Evolutionary conservation across 192 early-diverging fungal genomes (phyloP).

Genomic region (Pilaira anomala): DNA sequence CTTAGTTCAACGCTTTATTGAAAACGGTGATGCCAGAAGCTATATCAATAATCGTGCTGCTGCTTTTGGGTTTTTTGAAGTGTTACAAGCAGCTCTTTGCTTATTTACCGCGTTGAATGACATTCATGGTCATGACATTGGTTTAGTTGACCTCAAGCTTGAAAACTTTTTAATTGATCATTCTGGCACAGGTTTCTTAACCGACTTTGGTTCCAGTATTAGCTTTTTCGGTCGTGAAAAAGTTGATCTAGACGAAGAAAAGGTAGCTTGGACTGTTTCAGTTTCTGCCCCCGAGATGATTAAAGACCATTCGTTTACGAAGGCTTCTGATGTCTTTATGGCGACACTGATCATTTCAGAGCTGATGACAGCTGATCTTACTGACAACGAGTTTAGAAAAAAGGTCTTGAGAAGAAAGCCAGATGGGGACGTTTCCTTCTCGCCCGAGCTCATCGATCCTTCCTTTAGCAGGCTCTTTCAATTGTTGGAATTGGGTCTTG

Average conservation of each 20-base stretch:
- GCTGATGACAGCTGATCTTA: slow-evolving; percentile 6
- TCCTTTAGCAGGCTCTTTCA: not conserved
- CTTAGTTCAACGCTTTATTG: slow-evolving; percentile 15
- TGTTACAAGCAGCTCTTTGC: slow-evolving; percentile 11
- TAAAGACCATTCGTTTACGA: not conserved
- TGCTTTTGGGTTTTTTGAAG: slow-evolving; percentile 7
- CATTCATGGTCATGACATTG: slow-evolving; percentile 12
- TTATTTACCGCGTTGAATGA: slow-evolving; percentile 25
- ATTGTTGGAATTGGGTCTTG: not conserved
- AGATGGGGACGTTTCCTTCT: not conserved
- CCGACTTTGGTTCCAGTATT: slow-evolving; percentile 26
- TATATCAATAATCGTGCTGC: slow-evolving; percentile 17
- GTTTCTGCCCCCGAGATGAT: slow-evolving; percentile 24
- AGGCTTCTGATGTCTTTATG: slow-evolving; percentile 26
- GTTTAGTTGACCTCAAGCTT: slow-evolving; percentile 25
- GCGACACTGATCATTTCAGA: slow-evolving; percentile 8
- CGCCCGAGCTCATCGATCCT: not conserved
- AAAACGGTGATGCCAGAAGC: slow-evolving; percentile 10
- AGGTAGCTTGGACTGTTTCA: slow-evolving; percentile 14
- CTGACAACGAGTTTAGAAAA: not conserved
- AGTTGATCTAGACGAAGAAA: not conserved
- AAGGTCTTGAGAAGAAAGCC: not conserved
- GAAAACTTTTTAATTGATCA: slow-evolving; percentile 27
- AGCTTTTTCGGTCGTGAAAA: not conserved
- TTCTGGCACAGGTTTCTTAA: slow-evolving; percentile 21